phyloP scores from a whole-genome alignment of 306 rosid species.

The Arachis stenosperma region DNA sequence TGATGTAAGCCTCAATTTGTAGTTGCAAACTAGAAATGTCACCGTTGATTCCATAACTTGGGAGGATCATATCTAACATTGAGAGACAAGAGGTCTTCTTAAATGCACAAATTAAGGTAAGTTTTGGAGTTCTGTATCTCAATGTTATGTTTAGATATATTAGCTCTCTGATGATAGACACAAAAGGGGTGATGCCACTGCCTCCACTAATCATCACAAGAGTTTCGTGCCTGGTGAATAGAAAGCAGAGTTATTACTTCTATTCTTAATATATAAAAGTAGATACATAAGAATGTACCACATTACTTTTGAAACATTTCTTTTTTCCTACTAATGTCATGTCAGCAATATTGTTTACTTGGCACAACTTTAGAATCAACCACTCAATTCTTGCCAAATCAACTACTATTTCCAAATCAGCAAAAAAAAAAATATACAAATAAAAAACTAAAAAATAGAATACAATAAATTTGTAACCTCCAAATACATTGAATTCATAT shows the following conservation, averaged over 20 bases:
- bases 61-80: slow-evolving; percentile 67
- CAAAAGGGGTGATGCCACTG: slow-evolving; percentile 78
- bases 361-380: too few relatives aligned
- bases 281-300: too few relatives aligned
- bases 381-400: too few relatives aligned
- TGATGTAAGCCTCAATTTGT: slow-evolving; percentile 69
- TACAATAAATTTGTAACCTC: too few relatives aligned
- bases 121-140: slow-evolving; percentile 50
- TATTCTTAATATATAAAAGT: too few relatives aligned
- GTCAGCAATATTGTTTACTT: too few relatives aligned
- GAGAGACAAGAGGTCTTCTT: slow-evolving; percentile 52
- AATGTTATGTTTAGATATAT: slow-evolving; percentile 36
- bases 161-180: slow-evolving; percentile 67
- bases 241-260: neutral
- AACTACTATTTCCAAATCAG: too few relatives aligned
- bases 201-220: slow-evolving; percentile 79
- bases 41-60: slow-evolving; percentile 39
- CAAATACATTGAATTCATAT: too few relatives aligned
- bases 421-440: too few relatives aligned
- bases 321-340: too few relatives aligned
- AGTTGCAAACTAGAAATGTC: slow-evolving; percentile 48
- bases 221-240: slow-evolving; percentile 51
- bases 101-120: slow-evolving; percentile 57
- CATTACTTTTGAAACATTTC: too few relatives aligned
- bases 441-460: too few relatives aligned